Evolutionary conservation across 2,329 filamentous ascomycete species (phyloP).

Genomic region (Zasmidium angulare): DNA sequence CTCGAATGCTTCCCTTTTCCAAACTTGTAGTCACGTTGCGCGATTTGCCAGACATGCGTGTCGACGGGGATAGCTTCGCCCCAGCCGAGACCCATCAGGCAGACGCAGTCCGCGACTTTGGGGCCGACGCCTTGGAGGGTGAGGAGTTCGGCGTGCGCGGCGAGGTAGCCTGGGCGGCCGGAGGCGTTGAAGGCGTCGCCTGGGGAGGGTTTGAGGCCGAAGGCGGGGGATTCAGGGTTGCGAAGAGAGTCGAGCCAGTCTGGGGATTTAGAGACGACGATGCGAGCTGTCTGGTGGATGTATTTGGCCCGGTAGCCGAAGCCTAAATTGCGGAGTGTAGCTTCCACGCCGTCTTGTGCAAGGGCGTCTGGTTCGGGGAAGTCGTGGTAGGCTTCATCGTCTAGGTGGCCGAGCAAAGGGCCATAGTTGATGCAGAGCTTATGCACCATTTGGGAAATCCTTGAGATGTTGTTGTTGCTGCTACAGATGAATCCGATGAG

Average conservation of each 20-base stretch:
- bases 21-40: slow-evolving; percentile 92
- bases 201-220: slow-evolving; percentile 49
- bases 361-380: slow-evolving; percentile 78
- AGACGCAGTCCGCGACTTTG: slow-evolving; percentile 96
- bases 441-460: slow-evolving; percentile 95
- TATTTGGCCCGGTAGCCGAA: slow-evolving; percentile 97
- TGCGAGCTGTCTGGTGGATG: slow-evolving; percentile 78
- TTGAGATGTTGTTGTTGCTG: slow-evolving; percentile 95
- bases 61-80: slow-evolving; percentile 93
- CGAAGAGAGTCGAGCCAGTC: slow-evolving; percentile 76
- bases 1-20: slow-evolving; percentile 79
- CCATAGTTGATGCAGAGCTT: slow-evolving; percentile 90
- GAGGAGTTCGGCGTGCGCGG: slow-evolving; percentile 78
- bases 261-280: slow-evolving; percentile 65
- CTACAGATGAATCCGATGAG: slow-evolving; percentile 95
- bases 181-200: slow-evolving; percentile 49
- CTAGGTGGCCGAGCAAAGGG: slow-evolving; percentile 68
- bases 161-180: slow-evolving; percentile 66
- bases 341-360: slow-evolving; percentile 72
- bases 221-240: slow-evolving; percentile 70
- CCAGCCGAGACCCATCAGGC: slow-evolving; percentile 94
- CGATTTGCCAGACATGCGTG: slow-evolving; percentile 98
- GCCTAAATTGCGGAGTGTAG: slow-evolving; percentile 74
- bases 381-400: slow-evolving; percentile 69
- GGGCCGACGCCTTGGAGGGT: slow-evolving; percentile 85